Percentiles rank a stretch among this genome's conserved stretches.
These are phyloP conservation scores for Botrytis fragariae DNA, from an alignment of 2,329 filamentous ascomycete genomes.

Conservation along the genomic window DNA sequence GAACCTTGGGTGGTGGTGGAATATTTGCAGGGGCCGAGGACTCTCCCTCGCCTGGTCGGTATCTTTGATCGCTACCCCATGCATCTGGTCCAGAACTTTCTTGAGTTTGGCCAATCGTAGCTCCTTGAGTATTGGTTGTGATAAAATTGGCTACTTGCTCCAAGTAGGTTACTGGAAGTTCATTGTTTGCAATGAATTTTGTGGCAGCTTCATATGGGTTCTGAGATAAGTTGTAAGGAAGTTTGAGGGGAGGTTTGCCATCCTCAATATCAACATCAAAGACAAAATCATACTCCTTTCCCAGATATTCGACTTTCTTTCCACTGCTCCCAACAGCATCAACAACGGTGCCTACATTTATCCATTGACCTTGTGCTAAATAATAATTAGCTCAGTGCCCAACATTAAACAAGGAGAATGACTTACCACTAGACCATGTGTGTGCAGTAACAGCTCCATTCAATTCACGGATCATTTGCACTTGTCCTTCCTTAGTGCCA, in stretches of 20 bases:
- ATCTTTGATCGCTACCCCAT: constrained; percentile 74
- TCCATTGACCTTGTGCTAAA: constrained; percentile 66
- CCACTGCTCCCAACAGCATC: constrained; percentile 82
- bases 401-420: neutral
- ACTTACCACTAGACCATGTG: constrained; percentile 65
- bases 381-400: constrained; percentile 16
- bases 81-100: constrained; percentile 55
- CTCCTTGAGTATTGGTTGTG: constrained; percentile 81
- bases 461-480: constrained; percentile 82
- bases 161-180: constrained; percentile 81
- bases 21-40: constrained; percentile 42
- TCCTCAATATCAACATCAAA: constrained; percentile 97
- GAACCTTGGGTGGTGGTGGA: constrained; percentile 49
- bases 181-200: constrained; percentile 86
- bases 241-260: constrained; percentile 84
- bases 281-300: constrained; percentile 91
- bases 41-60: constrained; percentile 74
- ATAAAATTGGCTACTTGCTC: constrained; percentile 95
- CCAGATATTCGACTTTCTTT: constrained; percentile 70
- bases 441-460: constrained; percentile 84
- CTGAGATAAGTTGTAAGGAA: constrained; percentile 90
- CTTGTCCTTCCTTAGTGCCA: constrained; percentile 94
- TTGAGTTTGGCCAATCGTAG: constrained; percentile 67
- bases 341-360: constrained; percentile 90
- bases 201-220: constrained; percentile 90